phyloP scores from a whole-genome alignment of 345 rosid species.

The Toxicodendron radicans region DNA sequence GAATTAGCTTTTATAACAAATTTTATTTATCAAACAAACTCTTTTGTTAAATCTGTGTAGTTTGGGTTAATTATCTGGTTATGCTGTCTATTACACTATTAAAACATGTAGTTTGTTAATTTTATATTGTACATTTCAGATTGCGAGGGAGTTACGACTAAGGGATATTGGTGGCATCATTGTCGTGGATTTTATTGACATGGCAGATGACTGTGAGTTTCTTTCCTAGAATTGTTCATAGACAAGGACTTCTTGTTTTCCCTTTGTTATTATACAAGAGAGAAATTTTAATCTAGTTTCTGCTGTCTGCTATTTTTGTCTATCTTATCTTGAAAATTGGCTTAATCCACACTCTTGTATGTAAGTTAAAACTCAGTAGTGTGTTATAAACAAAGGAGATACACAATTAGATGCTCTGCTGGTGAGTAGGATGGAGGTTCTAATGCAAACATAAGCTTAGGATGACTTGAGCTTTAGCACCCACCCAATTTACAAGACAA shows the following conservation, averaged over 20 bases:
- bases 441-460: neutral
- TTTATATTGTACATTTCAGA: constrained; percentile 47
- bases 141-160: constrained; percentile 93
- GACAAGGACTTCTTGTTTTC: neutral
- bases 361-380: neutral
- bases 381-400: neutral
- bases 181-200: constrained; percentile 97
- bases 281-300: neutral
- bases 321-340: neutral
- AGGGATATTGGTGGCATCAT: constrained; percentile 97
- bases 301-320: too few relatives aligned
- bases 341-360: neutral
- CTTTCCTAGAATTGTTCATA: constrained; percentile 11
- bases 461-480: neutral
- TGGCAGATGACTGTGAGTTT: constrained; percentile 83
- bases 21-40: neutral
- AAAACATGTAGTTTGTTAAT: constrained; percentile 13
- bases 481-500: too few relatives aligned
- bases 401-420: neutral
- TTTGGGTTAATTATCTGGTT: constrained; percentile 15
- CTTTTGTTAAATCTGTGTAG: constrained; percentile 2
- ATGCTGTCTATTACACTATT: constrained; percentile 14
- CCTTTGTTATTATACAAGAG: neutral
- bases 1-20: neutral
- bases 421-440: neutral